A percentile compares a stretch with the other conserved stretches of the same genome.
Conservation (phyloP, 345 rosid species). For the Isatis tinctoria region DNA sequence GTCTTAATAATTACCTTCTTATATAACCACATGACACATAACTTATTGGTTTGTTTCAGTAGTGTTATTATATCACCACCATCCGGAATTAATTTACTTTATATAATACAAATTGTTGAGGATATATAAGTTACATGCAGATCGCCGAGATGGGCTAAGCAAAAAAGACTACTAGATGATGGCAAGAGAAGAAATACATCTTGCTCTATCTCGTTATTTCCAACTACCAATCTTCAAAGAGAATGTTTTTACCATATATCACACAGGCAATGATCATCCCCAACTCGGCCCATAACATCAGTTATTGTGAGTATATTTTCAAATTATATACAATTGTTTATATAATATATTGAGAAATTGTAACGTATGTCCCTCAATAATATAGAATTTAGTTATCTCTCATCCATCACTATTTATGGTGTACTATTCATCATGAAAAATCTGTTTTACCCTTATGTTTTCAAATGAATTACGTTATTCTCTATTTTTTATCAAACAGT, state of each 20-base stretch:
- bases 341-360: too few relatives aligned
- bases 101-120: neutral
- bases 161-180: neutral
- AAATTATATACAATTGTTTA: neutral
- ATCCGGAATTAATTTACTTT: neutral
- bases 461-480: too few relatives aligned
- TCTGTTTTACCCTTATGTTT: too few relatives aligned
- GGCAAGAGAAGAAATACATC: neutral
- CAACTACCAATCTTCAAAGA: neutral
- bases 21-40: neutral
- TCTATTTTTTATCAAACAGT: too few relatives aligned
- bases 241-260: neutral
- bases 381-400: too few relatives aligned
- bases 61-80: neutral
- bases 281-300: neutral
- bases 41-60: neutral
- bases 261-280: neutral
- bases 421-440: too few relatives aligned
- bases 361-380: too few relatives aligned
- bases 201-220: neutral
- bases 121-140: neutral
- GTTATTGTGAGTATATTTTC: neutral
- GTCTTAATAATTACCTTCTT: neutral
- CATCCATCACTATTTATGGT: too few relatives aligned
- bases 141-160: neutral